Base-by-base conservation (phyloP, 768 basidiomycete species). In the Mycena maculata region DNA sequence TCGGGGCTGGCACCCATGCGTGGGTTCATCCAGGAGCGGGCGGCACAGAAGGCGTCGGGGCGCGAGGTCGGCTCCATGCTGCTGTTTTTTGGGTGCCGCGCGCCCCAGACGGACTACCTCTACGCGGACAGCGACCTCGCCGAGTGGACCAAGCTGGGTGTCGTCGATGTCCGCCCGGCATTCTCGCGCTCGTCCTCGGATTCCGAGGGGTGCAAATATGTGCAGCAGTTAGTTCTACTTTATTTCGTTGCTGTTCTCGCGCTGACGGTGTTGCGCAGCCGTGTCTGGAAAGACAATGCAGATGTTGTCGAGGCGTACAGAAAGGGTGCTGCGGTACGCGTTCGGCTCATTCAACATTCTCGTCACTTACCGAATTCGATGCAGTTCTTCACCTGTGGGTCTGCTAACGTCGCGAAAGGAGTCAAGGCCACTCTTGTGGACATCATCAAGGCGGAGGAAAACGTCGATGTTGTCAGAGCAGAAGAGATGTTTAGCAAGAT, bases 11-110 rank as follows among this genome's bases (percentile, higher is more conserved):
- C 85, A 5, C 85, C 85, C 1, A 82, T 86, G 80, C 79, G 84
- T 42, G 84, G 82, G 1, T 86, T 86, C 76, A 77, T 86, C 44
- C 85, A 85, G 72, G 85, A 86, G 67, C 80, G 85, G 8, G 82
- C 83, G 22, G 70, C 79, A 55, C 84, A 85, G 72, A 83, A 82
- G 73, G 72, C 74, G 28, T 77, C 81, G 11, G 84, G 84, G 1
- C 72, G 83, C 15, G 75, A 81, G 23, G 81, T 84, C 10, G 82
- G 81, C 6, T 72, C 75, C 64, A 77, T 78, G 52, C 60, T 84
- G 23, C 71, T 86, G 38, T 86, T 85, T 79, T 85, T 84, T 66
- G 85, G 85, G 2, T 86, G 85, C 71, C 74, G 82, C 10, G 69
- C 77, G 4, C 82, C 82, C 13, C 72, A 78, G 12, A 79, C 75